These are phyloP conservation scores for Kazachstania kunashirensis DNA, from an alignment of 805 yeast species.

Conservation along the genomic window DNA sequence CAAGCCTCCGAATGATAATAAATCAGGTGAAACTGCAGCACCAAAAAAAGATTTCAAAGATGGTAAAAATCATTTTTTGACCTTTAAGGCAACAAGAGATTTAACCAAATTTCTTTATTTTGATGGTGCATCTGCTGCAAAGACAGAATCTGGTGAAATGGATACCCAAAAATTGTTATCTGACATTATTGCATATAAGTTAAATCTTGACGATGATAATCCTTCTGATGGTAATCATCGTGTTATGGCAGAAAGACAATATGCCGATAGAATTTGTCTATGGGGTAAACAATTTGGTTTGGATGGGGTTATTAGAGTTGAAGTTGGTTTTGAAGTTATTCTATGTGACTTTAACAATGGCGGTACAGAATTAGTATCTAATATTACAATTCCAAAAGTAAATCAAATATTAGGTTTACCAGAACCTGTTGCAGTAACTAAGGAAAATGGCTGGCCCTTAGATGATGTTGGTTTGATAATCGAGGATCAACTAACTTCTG, in stretches of 20 bases:
- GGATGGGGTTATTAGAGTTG: slow-evolving; percentile 51
- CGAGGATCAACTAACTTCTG: slow-evolving; percentile 15
- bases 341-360: slow-evolving; percentile 45
- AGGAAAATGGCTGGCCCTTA: slow-evolving; percentile 27
- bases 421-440: slow-evolving; percentile 16
- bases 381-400: slow-evolving; percentile 32
- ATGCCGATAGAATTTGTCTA: slow-evolving; percentile 43
- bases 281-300: slow-evolving; percentile 47
- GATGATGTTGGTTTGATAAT: slow-evolving; percentile 15
- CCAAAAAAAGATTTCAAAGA: background rate
- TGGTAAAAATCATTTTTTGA: slow-evolving; percentile 17
- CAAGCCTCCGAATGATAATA: background rate
- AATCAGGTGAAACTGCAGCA: background rate
- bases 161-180: slow-evolving; percentile 44
- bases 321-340: slow-evolving; percentile 53
- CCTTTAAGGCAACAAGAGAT: slow-evolving; percentile 41
- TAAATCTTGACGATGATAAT: slow-evolving; percentile 9
- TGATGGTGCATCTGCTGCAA: slow-evolving; percentile 68
- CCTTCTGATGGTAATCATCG: slow-evolving; percentile 10
- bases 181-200: slow-evolving; percentile 15
- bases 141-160: slow-evolving; percentile 48
- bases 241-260: slow-evolving; percentile 33
- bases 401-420: slow-evolving; percentile 36
- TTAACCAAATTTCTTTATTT: slow-evolving; percentile 40
- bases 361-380: slow-evolving; percentile 39